Conservation (phyloP, 805 yeast genomes). For the Lipomyces yamanashiensis region DNA sequence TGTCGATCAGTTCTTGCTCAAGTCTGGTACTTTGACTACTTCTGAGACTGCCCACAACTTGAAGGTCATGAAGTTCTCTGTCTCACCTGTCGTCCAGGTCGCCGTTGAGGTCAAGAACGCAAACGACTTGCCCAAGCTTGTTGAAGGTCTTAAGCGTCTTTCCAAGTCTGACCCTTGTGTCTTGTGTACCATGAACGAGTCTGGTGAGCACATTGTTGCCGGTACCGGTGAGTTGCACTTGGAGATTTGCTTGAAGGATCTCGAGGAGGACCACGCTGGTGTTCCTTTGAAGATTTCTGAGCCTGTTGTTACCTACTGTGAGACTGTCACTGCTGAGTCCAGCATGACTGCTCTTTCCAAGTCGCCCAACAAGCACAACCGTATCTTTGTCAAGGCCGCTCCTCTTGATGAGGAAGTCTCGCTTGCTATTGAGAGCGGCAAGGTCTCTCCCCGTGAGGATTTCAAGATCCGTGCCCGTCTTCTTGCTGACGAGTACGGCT, state of each 20-base stretch:
- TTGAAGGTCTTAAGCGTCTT: conserved; percentile 99
- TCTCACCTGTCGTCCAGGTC: conserved; percentile 99
- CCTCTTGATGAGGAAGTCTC: conserved; percentile 94
- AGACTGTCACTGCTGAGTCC: conserved; percentile 92
- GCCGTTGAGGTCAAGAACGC: conserved; percentile 99
- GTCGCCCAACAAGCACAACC: conserved; percentile 99
- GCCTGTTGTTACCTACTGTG: conserved; percentile 98
- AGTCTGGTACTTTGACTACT: conserved; percentile 99
- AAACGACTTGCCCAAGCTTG: conserved; percentile 98
- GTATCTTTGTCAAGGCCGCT: conserved; percentile 96
- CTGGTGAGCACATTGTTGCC: conserved; percentile 99
- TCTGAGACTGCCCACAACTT: conserved; percentile 96
- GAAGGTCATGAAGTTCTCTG: conserved; percentile 99
- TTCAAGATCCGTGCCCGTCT: conserved; percentile 98
- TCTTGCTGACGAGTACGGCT: conserved; percentile 97
- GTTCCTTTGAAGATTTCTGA: conserved; percentile 96
- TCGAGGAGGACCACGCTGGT: conserved; percentile 99
- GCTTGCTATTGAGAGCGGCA: conserved; percentile 90
- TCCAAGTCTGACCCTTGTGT: conserved; percentile 99
- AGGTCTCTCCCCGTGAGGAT: conserved; percentile 93
- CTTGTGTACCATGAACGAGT: conserved; percentile 78
- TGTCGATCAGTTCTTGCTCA: conserved; percentile 99
- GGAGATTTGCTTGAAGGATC: conserved; percentile 95
- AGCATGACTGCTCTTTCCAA: conserved; percentile 95
- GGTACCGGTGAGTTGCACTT: conserved; percentile 99